These are phyloP conservation scores for Cucurbita ficifolia DNA, from an alignment of 306 rosid species.

Conservation along the genomic window DNA sequence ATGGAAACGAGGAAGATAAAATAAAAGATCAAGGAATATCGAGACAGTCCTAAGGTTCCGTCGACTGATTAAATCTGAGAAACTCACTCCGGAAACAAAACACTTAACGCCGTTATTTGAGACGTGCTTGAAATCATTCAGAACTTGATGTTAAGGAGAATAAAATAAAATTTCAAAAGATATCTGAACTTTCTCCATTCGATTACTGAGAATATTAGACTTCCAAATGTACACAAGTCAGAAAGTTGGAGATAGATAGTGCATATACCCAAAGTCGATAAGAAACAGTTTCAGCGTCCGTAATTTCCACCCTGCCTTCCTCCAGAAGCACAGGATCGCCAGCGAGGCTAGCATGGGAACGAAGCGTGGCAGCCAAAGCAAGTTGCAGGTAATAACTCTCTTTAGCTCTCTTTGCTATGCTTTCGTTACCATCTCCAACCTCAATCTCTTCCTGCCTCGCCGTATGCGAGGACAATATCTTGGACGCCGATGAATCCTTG, in stretches of 20 bases:
- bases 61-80: neutral
- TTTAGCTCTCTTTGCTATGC: constrained; percentile 22
- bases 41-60: neutral
- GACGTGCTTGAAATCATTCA: neutral
- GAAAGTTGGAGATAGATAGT: neutral
- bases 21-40: neutral
- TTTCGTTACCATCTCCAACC: constrained; percentile 13
- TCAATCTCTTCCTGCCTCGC: constrained; percentile 13
- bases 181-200: neutral
- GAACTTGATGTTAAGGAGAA: neutral
- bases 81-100: neutral
- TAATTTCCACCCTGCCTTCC: constrained; percentile 24
- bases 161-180: neutral
- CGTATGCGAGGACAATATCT: constrained; percentile 19
- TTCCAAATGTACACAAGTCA: neutral
- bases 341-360: constrained; percentile 44
- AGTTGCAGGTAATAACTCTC: constrained; percentile 60
- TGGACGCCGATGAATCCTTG: constrained; percentile 24
- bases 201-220: neutral
- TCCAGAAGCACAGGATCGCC: constrained; percentile 40
- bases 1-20: neutral
- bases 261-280: constrained; percentile 80
- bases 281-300: constrained; percentile 66
- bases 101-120: neutral
- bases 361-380: constrained; percentile 44